These are phyloP conservation scores for Entoloma clypeatum DNA, from an alignment of 1,284 basidiomycete genomes.

Conservation along the genomic window DNA sequence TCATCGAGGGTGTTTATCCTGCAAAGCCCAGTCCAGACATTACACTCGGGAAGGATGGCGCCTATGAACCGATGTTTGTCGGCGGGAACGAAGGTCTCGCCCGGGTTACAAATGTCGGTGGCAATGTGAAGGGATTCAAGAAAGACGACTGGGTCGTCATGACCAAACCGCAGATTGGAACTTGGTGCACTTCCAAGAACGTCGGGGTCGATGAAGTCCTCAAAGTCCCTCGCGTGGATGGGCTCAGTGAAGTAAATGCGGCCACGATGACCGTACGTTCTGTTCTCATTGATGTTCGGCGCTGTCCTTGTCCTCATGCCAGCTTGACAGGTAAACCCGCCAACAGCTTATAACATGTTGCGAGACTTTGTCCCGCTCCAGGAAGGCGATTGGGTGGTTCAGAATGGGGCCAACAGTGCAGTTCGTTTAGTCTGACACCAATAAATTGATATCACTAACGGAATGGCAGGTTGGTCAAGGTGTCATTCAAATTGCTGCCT, in stretches of 20 bases:
- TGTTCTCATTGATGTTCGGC: neutral
- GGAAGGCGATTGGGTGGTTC: slow-evolving; percentile 72
- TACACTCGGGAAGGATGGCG: slow-evolving; percentile 32
- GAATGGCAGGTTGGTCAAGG: slow-evolving; percentile 64
- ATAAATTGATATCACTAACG: slow-evolving; percentile 6
- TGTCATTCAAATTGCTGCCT: slow-evolving; percentile 77
- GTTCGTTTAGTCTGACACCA: slow-evolving; percentile 37
- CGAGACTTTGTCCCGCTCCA: slow-evolving; percentile 61
- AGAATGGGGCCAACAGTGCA: slow-evolving; percentile 84
- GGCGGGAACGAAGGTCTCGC: slow-evolving; percentile 81
- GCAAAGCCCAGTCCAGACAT: slow-evolving; percentile 49
- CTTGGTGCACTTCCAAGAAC: slow-evolving; percentile 69
- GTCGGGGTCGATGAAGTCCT: slow-evolving; percentile 55
- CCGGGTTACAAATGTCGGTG: slow-evolving; percentile 58
- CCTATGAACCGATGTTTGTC: slow-evolving; percentile 46
- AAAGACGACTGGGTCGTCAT: slow-evolving; percentile 75
- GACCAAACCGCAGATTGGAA: slow-evolving; percentile 65
- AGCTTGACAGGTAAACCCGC: slow-evolving; percentile 66
- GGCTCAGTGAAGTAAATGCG: slow-evolving; percentile 57
- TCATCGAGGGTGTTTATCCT: slow-evolving; percentile 81
- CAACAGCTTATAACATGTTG: slow-evolving; percentile 81
- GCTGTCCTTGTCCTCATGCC: neutral
- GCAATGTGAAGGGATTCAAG: slow-evolving; percentile 45
- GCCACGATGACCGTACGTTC: slow-evolving; percentile 67
- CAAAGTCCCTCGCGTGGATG: slow-evolving; percentile 47